A percentile compares a stretch with the other conserved stretches of the same genome.
phyloP scores from a whole-genome alignment of 2,329 filamentous ascomycete species.

The Cercospora zeae-maydis region DNA sequence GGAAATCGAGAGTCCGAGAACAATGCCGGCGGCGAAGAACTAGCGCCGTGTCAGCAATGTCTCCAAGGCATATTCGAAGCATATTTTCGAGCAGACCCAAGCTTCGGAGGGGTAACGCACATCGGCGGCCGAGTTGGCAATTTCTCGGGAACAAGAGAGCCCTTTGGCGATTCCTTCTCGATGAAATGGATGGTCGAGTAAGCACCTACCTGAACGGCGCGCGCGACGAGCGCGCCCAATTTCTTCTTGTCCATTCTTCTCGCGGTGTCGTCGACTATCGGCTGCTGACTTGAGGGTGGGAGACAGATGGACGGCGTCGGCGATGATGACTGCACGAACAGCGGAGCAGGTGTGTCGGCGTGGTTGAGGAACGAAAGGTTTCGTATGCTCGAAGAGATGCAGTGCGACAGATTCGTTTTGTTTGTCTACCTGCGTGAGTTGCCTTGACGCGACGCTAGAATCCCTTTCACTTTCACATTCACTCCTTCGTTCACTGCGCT shows the following conservation, averaged over 20 bases:
- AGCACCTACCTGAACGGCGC: background rate
- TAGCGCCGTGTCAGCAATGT: background rate
- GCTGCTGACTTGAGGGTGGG: background rate
- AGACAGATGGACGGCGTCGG: background rate
- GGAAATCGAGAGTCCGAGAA: conserved; percentile 14
- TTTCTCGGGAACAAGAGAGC: too few relatives aligned
- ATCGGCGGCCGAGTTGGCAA: too few relatives aligned
- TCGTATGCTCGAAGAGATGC: background rate
- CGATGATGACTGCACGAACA: background rate
- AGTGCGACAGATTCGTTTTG: background rate
- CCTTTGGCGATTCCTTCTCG: too few relatives aligned
- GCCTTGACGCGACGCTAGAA: background rate
- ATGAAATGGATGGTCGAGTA: background rate
- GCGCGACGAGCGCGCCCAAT: background rate
- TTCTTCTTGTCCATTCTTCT: background rate
- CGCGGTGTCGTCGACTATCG: background rate
- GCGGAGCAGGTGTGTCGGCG: background rate
- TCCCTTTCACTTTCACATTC: background rate
- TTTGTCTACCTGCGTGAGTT: background rate
- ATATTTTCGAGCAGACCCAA: too few relatives aligned
- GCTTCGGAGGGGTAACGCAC: too few relatives aligned
- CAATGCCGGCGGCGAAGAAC: conserved; percentile 12
- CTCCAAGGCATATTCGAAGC: too few relatives aligned
- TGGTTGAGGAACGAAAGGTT: background rate
- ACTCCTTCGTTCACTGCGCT: background rate